Evolutionary conservation across 164 flowering plant genomes (phyloP).

Genomic region (Macadamia integrifolia): DNA sequence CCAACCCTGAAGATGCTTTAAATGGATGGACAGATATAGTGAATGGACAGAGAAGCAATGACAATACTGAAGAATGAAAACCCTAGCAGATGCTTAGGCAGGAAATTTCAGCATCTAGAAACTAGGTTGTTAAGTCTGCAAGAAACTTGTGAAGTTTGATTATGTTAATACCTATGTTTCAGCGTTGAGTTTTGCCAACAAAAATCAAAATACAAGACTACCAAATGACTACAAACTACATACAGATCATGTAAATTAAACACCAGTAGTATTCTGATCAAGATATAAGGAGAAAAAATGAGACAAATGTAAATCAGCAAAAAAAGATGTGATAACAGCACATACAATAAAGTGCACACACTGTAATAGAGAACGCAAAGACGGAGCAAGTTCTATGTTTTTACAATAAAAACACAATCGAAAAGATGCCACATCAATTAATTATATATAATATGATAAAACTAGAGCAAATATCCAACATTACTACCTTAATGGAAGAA

Average conservation of each 20-base stretch:
- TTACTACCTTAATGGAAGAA: constrained; percentile 20
- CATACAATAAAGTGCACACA: not conserved
- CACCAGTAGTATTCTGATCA: not conserved
- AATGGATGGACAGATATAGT: too few relatives aligned
- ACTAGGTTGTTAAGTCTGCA: not conserved
- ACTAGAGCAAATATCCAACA: constrained; percentile 5
- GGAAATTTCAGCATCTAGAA: too few relatives aligned
- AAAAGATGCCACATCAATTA: not conserved
- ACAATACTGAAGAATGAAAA: too few relatives aligned
- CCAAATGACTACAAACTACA: not conserved
- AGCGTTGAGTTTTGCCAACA: not conserved
- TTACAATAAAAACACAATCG: not conserved
- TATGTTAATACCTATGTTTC: too few relatives aligned
- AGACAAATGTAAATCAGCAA: not conserved
- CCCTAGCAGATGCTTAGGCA: too few relatives aligned
- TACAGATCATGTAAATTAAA: not conserved
- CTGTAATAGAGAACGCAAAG: not conserved
- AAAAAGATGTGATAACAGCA: not conserved
- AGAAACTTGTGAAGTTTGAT: not conserved
- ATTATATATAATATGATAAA: not conserved
- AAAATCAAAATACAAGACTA: not conserved
- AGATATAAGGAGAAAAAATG: not conserved
- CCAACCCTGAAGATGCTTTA: too few relatives aligned
- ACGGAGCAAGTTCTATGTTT: too few relatives aligned
- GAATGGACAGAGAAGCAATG: too few relatives aligned